Evolutionary conservation across 306 rosid genomes (phyloP), one percentile per base, ranked within the genome.

Genomic region (Argentina anserina): DNA sequence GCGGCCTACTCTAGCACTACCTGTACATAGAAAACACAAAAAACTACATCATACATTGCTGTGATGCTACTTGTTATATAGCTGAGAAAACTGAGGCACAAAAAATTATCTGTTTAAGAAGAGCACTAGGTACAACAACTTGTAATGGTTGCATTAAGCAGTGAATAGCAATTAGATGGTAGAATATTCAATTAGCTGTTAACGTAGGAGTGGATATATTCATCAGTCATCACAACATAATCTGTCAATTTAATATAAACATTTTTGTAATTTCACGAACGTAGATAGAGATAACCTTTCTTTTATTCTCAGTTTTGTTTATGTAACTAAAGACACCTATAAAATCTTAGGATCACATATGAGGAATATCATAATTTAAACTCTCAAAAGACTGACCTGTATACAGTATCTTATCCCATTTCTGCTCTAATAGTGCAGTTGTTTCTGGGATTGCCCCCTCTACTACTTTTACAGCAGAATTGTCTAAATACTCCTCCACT

Each of bases 361-460:
- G 12, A 66, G 55, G 14, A 25, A 40, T 34, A 63, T 3, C 28
- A 21, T 14, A 39, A 14, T 21, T 12, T 3, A 62, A 17, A 43
- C 9, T 15, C 15, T 65, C 4, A 21, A 11, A 78, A 1, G 9
- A 61, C 36, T 20, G 43, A 89, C 97, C 93, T 73, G 96, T 92
- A 69, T 87, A 92, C 70, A 92, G 86, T 81, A 92, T 92, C 83
- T 87, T 92, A 72, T 92, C 93, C 97, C 97, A 89, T 65, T 87
- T 92, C 76, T 89, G 96, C 50, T 89, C 90, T 73, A 92, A 73
- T 58, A 92, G 73, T 39, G 90, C 90, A 69, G 90, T 87, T 33
- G 97, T 89, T 92, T 92, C 96, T 42, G 88, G 84, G 56, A 87
- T 43, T 31, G 93, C 91, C 9, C 97, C 97, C 76, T 92, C 96